phyloP scores from a whole-genome alignment of 352 stramenopile genomes.

The Pythium apleroticum region DNA sequence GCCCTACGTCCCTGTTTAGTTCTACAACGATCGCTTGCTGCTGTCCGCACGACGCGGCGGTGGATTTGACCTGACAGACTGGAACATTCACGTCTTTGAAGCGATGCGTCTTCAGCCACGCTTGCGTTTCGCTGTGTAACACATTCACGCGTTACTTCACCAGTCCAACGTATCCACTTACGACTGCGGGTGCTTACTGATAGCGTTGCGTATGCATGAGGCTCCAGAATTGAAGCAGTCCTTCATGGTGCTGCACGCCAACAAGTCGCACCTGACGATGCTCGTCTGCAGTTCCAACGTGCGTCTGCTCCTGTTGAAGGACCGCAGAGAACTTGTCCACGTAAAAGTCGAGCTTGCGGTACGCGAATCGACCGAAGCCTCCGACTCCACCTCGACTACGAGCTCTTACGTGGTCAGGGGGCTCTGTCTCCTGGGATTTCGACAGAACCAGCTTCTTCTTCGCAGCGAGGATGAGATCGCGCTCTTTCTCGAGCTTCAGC shows the following conservation, averaged over 20 bases:
- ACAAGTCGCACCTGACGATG: slow-evolving; percentile 40
- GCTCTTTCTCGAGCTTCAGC: slow-evolving; percentile 66
- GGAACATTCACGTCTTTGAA: slow-evolving; percentile 75
- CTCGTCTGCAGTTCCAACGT: slow-evolving; percentile 25
- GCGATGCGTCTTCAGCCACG: slow-evolving; percentile 57
- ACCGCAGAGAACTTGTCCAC: slow-evolving; percentile 37
- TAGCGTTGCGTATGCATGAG: slow-evolving; percentile 45
- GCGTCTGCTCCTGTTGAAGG: slow-evolving; percentile 35
- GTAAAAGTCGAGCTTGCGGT: slow-evolving; percentile 56
- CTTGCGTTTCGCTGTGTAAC: slow-evolving; percentile 47
- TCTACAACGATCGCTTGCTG: slow-evolving; percentile 7
- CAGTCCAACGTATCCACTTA: neutral
- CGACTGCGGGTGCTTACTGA: slow-evolving; percentile 7
- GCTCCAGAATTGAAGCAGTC: slow-evolving; percentile 62
- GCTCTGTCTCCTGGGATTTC: slow-evolving; percentile 13
- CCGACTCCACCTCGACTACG: neutral
- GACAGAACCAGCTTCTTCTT: slow-evolving; percentile 72
- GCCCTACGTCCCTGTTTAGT: slow-evolving; percentile 35
- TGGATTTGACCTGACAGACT: slow-evolving; percentile 16
- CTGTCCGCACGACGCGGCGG: neutral
- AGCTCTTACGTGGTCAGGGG: neutral
- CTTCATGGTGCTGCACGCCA: slow-evolving; percentile 36
- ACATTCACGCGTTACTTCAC: neutral
- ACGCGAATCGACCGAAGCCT: slow-evolving; percentile 13
- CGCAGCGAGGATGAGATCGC: slow-evolving; percentile 45